phyloP scores from a whole-genome alignment of 2,329 filamentous ascomycete species.

The Dactylellina leptospora region DNA sequence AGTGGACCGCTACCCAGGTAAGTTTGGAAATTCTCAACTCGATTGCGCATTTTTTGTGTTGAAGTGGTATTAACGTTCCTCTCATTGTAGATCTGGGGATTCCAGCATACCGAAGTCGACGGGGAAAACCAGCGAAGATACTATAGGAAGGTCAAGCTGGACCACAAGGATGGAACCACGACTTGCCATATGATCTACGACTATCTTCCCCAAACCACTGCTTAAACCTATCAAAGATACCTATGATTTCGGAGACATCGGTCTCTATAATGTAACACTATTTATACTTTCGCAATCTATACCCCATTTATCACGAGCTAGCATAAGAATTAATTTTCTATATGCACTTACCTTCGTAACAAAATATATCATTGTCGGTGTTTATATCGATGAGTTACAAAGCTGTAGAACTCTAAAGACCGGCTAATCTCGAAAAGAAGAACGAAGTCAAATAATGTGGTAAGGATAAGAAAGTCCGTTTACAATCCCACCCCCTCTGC shows the following conservation, averaged over 20 bases:
- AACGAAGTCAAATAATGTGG: no score
- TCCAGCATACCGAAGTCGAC: constrained; percentile 61
- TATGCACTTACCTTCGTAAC: no score
- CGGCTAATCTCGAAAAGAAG: no score
- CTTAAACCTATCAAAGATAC: not conserved
- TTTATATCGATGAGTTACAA: no score
- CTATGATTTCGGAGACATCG: not conserved
- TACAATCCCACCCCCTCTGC: no score
- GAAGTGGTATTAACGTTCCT: not conserved
- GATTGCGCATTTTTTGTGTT: not conserved
- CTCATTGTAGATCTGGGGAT: constrained; percentile 62
- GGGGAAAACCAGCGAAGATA: constrained; percentile 59
- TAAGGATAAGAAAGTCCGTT: no score
- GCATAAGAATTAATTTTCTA: not conserved
- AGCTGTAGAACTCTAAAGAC: no score
- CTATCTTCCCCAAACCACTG: constrained; percentile 16
- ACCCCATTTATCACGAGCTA: no score
- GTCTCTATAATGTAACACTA: not conserved
- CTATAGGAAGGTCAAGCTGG: constrained; percentile 61
- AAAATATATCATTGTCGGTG: no score
- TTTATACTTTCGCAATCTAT: not conserved
- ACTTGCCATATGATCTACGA: constrained; percentile 42
- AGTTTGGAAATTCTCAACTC: constrained; percentile 27
- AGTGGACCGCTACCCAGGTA: constrained; percentile 68
- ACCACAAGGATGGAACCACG: constrained; percentile 58